Base-by-base conservation (phyloP, 176 grass and related monocot genomes). In the Olyra latifolia region DNA sequence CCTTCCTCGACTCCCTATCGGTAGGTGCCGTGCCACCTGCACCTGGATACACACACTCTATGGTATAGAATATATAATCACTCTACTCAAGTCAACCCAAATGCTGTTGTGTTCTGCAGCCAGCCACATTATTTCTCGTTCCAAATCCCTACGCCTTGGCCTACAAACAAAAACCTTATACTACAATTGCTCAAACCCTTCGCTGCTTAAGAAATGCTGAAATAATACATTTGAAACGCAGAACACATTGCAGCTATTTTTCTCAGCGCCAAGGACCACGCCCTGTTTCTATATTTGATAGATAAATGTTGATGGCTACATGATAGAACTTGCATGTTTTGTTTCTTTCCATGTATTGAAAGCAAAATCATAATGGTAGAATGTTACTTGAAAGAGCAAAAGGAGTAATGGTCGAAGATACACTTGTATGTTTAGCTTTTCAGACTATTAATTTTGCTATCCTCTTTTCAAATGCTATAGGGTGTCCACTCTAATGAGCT, bases 401-500 rank as follows among this genome's bases (percentile, higher is more conserved):
- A 50, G 9, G 10, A 73, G 32, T 55, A 22, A 7, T 75, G 23
- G 52, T 4, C 12, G 20, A 8, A 29, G 50, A 60, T 71, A 66
- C 12, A 5, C 53, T 27, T 44, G 2, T 17, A 66, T 25, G 61
- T 45, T 83, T 71, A 54, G 53, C 38, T 22, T 27, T 66, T 66
- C 11, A 55, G 27, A 52, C 27, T 73, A 25, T 71, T 54, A 19
- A 77, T 69, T 77, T 2, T 42, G 50, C 28, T 60, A 2, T 19
- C 14, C 17, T 61, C 74, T 77, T 73, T 39, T 58, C 59, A 39
- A 87, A 72, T 59, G 10, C 10, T 90, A 3, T 47, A 98, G 95
- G 95, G 92, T 83, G 54, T 71, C 56, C 65, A 98, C 52, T 89
- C 74, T 73, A 23, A 95, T 48, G 88, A 95, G 78, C 86, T 98